phyloP scores from a whole-genome alignment of 2,329 filamentous ascomycete species.

The Trichoderma sp. region DNA sequence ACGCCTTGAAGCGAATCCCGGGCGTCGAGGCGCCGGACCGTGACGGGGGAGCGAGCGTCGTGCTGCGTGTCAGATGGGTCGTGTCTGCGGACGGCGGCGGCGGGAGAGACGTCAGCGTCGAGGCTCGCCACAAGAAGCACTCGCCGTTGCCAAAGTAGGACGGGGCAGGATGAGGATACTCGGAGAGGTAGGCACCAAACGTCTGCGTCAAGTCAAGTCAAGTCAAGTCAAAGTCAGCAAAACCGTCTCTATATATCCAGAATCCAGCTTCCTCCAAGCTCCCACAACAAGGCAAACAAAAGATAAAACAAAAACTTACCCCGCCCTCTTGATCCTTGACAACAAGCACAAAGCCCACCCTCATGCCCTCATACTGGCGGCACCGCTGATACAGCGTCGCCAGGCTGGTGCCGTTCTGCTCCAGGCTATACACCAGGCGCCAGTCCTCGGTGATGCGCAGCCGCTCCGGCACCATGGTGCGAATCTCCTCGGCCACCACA shows the following conservation, averaged over 20 bases:
- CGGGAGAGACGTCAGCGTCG: slow-evolving; percentile 53
- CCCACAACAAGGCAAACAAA: too few relatives aligned
- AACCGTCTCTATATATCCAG: background rate
- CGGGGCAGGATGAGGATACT: slow-evolving; percentile 74
- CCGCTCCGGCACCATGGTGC: slow-evolving; percentile 81
- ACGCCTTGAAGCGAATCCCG: slow-evolving; percentile 87
- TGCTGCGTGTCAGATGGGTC: slow-evolving; percentile 45
- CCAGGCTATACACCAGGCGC: slow-evolving; percentile 82
- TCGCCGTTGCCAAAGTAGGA: slow-evolving; percentile 96
- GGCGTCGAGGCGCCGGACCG: slow-evolving; percentile 27
- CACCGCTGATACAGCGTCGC: slow-evolving; percentile 82
- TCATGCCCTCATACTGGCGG: slow-evolving; percentile 61
- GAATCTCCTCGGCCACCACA: slow-evolving; percentile 85
- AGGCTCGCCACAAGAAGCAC: slow-evolving; percentile 72
- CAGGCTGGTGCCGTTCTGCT: slow-evolving; percentile 86
- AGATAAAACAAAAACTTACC: slow-evolving; percentile 48
- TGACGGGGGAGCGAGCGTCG: slow-evolving; percentile 34
- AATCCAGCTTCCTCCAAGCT: background rate
- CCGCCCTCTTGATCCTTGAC: slow-evolving; percentile 74
- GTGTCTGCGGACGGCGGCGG: slow-evolving; percentile 53
- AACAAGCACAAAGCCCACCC: slow-evolving; percentile 87
- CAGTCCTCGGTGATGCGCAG: slow-evolving; percentile 85
- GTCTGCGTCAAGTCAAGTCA: slow-evolving; percentile 44
- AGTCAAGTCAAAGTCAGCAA: background rate
- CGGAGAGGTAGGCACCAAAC: slow-evolving; percentile 93